Conservation (phyloP, 1,284 basidiomycete species). For the Melampsora americana region DNA sequence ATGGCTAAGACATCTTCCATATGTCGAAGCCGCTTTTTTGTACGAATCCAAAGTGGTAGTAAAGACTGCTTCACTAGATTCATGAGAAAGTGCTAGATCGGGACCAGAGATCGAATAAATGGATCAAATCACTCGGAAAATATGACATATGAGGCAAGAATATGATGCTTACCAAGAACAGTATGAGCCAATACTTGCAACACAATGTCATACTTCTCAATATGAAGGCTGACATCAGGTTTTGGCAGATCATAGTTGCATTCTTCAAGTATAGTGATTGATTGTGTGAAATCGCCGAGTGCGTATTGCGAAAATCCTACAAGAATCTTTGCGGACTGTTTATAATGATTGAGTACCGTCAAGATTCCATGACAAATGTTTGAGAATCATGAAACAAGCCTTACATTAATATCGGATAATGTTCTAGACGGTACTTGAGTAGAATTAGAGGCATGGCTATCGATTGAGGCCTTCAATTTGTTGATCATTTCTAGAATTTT, state of each 20-base stretch:
- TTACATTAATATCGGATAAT: neutral
- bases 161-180: constrained; percentile 7
- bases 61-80: constrained; percentile 7
- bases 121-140: too few relatives aligned
- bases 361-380: neutral
- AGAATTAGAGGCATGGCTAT: neutral
- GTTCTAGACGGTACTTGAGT: neutral
- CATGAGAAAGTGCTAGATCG: constrained; percentile 15
- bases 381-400: neutral
- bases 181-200: constrained; percentile 15
- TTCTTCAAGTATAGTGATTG: constrained; percentile 15
- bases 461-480: constrained; percentile 1
- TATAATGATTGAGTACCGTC: neutral
- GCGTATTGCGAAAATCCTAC: constrained; percentile 19
- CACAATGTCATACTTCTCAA: constrained; percentile 34
- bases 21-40: constrained; percentile 14
- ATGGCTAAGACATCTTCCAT: constrained; percentile 14
- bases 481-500: neutral
- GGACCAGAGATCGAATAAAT: too few relatives aligned
- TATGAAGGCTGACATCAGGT: constrained; percentile 3
- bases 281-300: constrained; percentile 5
- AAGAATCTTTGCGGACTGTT: constrained; percentile 35
- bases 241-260: constrained; percentile 14
- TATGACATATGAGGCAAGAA: neutral
- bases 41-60: constrained; percentile 18